Evolutionary conservation across 345 rosid genomes (phyloP), one percentile per base, ranked within the genome.

Genomic region (Citrus inodora): DNA sequence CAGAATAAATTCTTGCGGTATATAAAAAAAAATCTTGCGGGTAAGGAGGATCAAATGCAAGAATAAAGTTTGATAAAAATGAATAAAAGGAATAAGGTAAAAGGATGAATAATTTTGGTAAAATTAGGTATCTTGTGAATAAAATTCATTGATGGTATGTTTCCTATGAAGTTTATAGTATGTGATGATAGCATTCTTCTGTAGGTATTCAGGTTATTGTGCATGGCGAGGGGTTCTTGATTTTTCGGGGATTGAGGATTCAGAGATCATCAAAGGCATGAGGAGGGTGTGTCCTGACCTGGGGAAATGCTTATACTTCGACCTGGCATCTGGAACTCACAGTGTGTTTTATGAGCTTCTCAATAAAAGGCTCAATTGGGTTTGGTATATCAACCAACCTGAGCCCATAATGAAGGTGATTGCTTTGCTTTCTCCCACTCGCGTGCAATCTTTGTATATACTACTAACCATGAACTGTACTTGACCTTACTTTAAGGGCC

Each of bases 191-290:
- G 66, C 38, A 4, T 74, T 60, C 32, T 42, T 75, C 68, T 72
- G 80, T 75, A 93, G 98, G 88, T 92, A 95, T 78, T 90, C 94
- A 3, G 95, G 95, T 65, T 95, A 89, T 27, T 92, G 93, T 78
- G 95, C 97, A 22, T 92, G 95, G 98, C 85, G 94, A 86, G 94
- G 98, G 58, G 84, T 93, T 80, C 88, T 88, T 38, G 88, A 95
- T 78, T 93, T 89, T 78, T 83, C 92, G 8, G 88, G 79, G 53
- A 70, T 69, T 56, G 95, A 89, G 84, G 77, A 83, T 76, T 87
- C 88, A 4, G 92, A 89, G 70, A 83, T 78, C 25, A 82, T 89
- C 17, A 0, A 67, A 3, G 90, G 85, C 9, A 87, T 93, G 35
- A 77, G 85, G 75, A 86, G 66, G 70, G 81, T 78, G 74, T 92